Percentiles rank a stretch among this genome's conserved stretches.
Evolutionary conservation across 139 green algal genomes (phyloP).

Genomic region (Chlorella sorokiniana): DNA sequence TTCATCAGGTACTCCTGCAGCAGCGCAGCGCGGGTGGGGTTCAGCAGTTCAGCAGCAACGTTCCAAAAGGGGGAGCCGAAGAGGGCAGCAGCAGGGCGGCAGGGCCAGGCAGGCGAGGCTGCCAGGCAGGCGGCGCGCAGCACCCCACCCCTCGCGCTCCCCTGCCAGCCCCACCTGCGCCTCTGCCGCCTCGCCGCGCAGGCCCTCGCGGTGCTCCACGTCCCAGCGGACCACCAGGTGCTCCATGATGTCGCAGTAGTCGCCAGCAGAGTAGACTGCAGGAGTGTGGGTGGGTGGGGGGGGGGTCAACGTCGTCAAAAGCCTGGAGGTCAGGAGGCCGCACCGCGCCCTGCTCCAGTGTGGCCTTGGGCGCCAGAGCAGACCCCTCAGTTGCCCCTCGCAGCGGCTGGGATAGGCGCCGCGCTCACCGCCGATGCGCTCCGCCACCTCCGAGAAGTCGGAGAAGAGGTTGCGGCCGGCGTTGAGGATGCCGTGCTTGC

Average conservation of each 20-base stretch:
- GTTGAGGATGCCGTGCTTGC: slow-evolving; percentile 65
- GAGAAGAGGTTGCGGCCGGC: slow-evolving; percentile 83
- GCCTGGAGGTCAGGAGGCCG: not conserved
- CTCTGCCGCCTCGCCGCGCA: slow-evolving; percentile 70
- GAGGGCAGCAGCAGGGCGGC: not conserved
- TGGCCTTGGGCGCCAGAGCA: too few species aligned
- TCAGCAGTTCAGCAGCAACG: not conserved
- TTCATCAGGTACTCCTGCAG: slow-evolving; percentile 30
- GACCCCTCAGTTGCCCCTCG: too few species aligned
- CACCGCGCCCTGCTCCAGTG: too few species aligned
- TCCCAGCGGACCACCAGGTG: slow-evolving; percentile 85
- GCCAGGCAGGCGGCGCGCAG: too few species aligned
- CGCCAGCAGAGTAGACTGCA: slow-evolving; percentile 78
- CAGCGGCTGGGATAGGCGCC: too few species aligned
- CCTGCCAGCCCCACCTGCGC: slow-evolving; percentile 35
- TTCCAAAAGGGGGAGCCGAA: not conserved
- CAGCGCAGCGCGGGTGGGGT: not conserved
- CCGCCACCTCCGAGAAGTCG: slow-evolving; percentile 96
- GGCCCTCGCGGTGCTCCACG: slow-evolving; percentile 57
- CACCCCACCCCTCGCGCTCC: not conserved
- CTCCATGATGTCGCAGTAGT: slow-evolving; percentile 96
- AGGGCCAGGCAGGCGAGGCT: not conserved
- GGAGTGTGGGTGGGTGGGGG: not conserved
- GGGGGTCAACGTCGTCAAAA: not conserved
- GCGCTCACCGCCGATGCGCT: slow-evolving; percentile 49